A percentile compares a stretch with the other conserved stretches of the same genome.
These are phyloP conservation scores for Raphanus hybrid DNA, from an alignment of 441 rosid genomes.

Conservation along the genomic window DNA sequence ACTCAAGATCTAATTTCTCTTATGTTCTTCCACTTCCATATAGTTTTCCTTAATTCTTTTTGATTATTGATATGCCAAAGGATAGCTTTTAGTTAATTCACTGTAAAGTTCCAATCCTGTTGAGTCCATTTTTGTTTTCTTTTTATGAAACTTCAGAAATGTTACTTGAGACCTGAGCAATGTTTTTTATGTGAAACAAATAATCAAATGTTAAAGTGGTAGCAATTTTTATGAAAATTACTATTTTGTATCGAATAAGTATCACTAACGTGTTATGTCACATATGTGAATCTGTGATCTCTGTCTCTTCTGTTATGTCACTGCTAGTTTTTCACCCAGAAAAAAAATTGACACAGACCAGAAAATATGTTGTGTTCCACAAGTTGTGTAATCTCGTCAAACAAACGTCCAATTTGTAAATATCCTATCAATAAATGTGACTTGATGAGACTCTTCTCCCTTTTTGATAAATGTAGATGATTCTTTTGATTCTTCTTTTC, in stretches of 20 bases:
- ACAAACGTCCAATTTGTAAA: background rate
- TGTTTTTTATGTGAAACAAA: background rate
- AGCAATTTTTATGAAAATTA: no score
- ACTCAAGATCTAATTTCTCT: constrained; percentile 21
- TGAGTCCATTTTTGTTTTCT: constrained; percentile 30
- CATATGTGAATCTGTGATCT: background rate
- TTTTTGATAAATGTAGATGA: background rate
- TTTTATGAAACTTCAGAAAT: constrained; percentile 8
- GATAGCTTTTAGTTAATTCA: constrained; percentile 22
- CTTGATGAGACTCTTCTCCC: background rate
- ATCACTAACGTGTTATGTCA: background rate
- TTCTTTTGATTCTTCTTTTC: background rate
- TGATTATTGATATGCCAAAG: constrained; percentile 11
- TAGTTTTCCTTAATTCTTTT: constrained; percentile 6
- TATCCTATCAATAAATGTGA: background rate
- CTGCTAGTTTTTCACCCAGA: background rate
- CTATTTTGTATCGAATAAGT: background rate
- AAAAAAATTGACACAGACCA: background rate
- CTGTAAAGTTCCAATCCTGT: constrained; percentile 32
- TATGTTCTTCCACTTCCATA: constrained; percentile 20
- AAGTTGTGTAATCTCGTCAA: background rate
- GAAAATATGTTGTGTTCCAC: background rate
- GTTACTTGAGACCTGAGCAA: background rate
- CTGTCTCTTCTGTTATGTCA: no score
- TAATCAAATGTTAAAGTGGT: background rate